phyloP scores from a whole-genome alignment of 2,329 filamentous ascomycete genomes.

The Alternaria gaisen region DNA sequence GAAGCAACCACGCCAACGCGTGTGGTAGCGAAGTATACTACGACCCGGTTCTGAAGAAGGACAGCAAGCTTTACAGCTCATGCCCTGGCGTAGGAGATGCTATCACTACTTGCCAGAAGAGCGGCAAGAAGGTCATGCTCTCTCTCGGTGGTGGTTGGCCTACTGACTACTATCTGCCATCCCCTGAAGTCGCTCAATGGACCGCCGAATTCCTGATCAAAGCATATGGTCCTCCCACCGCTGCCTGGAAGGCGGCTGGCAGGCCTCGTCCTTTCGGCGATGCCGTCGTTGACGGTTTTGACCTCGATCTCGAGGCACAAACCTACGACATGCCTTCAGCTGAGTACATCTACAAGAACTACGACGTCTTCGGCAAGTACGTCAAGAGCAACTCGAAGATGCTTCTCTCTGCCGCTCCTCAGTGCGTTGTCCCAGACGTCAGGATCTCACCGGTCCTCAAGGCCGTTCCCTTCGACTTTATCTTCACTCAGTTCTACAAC shows the following conservation, averaged over 20 bases:
- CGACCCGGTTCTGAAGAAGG: slow-evolving; percentile 31
- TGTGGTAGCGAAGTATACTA: slow-evolving; percentile 51
- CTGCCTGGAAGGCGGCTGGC: slow-evolving; percentile 36
- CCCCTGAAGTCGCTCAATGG: slow-evolving; percentile 51
- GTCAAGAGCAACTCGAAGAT: slow-evolving; percentile 55
- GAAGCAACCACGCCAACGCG: slow-evolving; percentile 65
- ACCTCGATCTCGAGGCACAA: slow-evolving; percentile 58
- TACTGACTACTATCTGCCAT: slow-evolving; percentile 55
- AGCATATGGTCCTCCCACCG: slow-evolving; percentile 58
- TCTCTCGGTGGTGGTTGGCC: slow-evolving; percentile 58
- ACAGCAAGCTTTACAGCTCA: slow-evolving; percentile 8
- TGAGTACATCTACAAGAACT: slow-evolving; percentile 51
- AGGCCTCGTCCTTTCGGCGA: slow-evolving; percentile 59
- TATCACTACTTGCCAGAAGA: slow-evolving; percentile 44
- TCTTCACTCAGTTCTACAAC: slow-evolving; percentile 67
- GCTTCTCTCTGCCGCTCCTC: slow-evolving; percentile 64
- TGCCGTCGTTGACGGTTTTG: slow-evolving; percentile 61
- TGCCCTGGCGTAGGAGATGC: slow-evolving; percentile 46
- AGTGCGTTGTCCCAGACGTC: slow-evolving; percentile 60
- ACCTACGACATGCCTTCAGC: slow-evolving; percentile 29
- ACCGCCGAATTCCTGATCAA: slow-evolving; percentile 62
- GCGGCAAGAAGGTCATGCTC: slow-evolving; percentile 52
- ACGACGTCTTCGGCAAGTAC: slow-evolving; percentile 58
- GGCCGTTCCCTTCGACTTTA: slow-evolving; percentile 59
- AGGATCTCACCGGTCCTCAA: slow-evolving; percentile 57